Percentiles rank a stretch among this genome's conserved stretches.
phyloP scores from a whole-genome alignment of 1,284 basidiomycete genomes.

The Cerrena zonata region DNA sequence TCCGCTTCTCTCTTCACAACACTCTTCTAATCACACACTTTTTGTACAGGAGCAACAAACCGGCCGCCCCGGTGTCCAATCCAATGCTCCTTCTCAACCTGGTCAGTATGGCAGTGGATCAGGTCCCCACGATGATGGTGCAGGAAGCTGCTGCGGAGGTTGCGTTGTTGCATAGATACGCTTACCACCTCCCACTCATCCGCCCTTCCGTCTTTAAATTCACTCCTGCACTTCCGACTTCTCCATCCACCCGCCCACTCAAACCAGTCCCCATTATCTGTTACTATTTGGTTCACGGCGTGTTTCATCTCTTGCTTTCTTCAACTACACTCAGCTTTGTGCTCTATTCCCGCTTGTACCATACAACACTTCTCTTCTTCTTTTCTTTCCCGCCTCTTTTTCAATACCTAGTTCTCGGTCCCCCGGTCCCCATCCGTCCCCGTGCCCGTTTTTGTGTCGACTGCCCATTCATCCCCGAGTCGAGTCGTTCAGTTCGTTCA shows the following conservation, averaged over 20 bases:
- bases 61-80: conserved; percentile 5
- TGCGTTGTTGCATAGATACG: conserved; percentile 3
- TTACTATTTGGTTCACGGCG: neutral
- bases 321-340: neutral
- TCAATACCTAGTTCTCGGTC: neutral
- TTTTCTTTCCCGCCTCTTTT: neutral
- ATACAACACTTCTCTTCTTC: neutral
- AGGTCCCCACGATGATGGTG: neutral
- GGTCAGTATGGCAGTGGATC: neutral
- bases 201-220: too few relatives aligned
- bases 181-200: too few relatives aligned
- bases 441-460: too few relatives aligned
- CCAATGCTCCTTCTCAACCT: neutral
- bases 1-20: neutral
- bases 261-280: neutral
- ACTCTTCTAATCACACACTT: neutral
- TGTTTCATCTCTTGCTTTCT: neutral
- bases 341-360: neutral
- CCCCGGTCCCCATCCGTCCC: too few relatives aligned
- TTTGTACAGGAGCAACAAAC: conserved; percentile 5
- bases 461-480: neutral
- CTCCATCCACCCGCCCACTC: neutral
- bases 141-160: conserved; percentile 4
- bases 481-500: neutral
- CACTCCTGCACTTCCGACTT: neutral